These are phyloP conservation scores for Wilcoxina mikolae DNA, from an alignment of 495 filamentous ascomycete genomes.

Conservation along the genomic window DNA sequence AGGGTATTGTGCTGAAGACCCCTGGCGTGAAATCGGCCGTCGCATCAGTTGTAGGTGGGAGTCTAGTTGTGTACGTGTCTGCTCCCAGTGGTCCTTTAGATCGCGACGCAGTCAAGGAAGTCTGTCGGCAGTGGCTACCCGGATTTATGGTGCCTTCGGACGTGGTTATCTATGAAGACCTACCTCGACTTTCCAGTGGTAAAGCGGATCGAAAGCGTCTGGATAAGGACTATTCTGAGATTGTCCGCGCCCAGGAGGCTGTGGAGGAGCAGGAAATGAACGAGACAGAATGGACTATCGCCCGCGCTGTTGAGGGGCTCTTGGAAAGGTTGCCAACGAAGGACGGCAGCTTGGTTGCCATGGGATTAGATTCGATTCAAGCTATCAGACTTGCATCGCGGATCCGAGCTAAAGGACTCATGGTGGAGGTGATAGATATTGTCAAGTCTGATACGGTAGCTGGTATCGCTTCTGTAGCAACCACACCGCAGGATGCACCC, in stretches of 20 bases:
- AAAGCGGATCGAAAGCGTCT: constrained; percentile 58
- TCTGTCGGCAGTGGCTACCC: constrained; percentile 58
- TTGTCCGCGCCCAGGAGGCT: constrained; percentile 16
- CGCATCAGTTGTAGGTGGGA: constrained; percentile 44
- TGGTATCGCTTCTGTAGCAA: neutral
- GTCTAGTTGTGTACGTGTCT: constrained; percentile 54
- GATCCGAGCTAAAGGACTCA: constrained; percentile 40
- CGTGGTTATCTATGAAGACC: constrained; percentile 41
- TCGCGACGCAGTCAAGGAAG: constrained; percentile 35
- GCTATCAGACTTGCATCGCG: constrained; percentile 52
- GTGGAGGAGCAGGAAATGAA: constrained; percentile 26
- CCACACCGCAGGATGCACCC: neutral
- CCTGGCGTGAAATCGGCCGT: constrained; percentile 40
- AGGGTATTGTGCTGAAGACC: constrained; percentile 47
- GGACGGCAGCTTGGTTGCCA: constrained; percentile 35
- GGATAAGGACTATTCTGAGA: constrained; percentile 39
- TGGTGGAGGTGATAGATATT: constrained; percentile 40
- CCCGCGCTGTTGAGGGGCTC: constrained; percentile 34
- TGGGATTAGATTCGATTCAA: constrained; percentile 57
- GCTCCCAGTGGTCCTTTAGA: constrained; percentile 28
- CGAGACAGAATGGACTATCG: constrained; percentile 35
- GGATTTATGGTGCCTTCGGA: constrained; percentile 64
- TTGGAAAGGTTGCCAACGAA: constrained; percentile 34
- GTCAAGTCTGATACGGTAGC: constrained; percentile 38
- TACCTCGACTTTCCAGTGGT: constrained; percentile 62